These are phyloP conservation scores for Lepiota brunneoincarnata DNA, from an alignment of 768 basidiomycete genomes.

Conservation along the genomic window DNA sequence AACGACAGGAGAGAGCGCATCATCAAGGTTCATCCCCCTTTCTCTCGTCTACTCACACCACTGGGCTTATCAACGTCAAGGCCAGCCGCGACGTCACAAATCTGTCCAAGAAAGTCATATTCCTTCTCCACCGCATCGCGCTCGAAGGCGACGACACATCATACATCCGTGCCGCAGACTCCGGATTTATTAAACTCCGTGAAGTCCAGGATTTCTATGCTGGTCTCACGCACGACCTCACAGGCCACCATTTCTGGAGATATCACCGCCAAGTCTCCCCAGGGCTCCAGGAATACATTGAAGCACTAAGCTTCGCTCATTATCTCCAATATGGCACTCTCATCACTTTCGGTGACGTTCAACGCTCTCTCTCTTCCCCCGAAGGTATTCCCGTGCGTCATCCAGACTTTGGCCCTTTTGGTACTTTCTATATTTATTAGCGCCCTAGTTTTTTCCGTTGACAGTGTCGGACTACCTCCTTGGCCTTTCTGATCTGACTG, in stretches of 20 bases:
- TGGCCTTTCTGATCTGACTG: conserved; percentile 91
- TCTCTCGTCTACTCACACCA: not conserved
- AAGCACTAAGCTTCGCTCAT: conserved; percentile 85
- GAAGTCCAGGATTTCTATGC: conserved; percentile 69
- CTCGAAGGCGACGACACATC: conserved; percentile 29
- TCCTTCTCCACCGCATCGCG: conserved; percentile 78
- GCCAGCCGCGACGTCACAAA: conserved; percentile 86
- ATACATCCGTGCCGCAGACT: conserved; percentile 39
- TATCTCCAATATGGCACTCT: conserved; percentile 72
- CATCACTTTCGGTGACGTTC: conserved; percentile 67
- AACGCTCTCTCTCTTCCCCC: conserved; percentile 57
- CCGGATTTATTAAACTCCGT: conserved; percentile 56
- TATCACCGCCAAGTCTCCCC: conserved; percentile 73
- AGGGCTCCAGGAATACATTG: conserved; percentile 94
- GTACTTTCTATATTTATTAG: conserved; percentile 10
- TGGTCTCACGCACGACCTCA: conserved; percentile 56
- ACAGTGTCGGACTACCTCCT: conserved; percentile 85
- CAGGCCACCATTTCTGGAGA: conserved; percentile 73
- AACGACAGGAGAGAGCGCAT: conserved; percentile 88
- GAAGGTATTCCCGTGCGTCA: conserved; percentile 62
- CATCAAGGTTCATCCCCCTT: conserved; percentile 65
- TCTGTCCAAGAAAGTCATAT: conserved; percentile 91
- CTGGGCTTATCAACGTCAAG: conserved; percentile 31
- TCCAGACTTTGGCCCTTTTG: not conserved
- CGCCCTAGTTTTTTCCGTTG: conserved; percentile 67